Percentiles rank a stretch among this genome's conserved stretches.
These are phyloP conservation scores for Rhodotorula diobovata DNA, from an alignment of 768 basidiomycete species.

Conservation along the genomic window DNA sequence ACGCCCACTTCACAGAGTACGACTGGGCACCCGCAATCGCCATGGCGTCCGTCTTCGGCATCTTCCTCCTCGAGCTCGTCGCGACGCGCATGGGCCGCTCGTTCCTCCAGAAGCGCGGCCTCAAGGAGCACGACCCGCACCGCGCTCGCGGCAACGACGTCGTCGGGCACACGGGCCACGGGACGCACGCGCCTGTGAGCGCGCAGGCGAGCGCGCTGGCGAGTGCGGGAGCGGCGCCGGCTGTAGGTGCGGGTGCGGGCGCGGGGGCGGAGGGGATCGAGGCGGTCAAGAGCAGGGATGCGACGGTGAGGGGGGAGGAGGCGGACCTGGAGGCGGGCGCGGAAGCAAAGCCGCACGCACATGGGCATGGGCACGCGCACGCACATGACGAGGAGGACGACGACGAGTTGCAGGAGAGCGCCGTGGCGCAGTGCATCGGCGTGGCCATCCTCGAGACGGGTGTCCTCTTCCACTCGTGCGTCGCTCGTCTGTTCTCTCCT, in stretches of 20 bases:
- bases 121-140: slow-evolving; percentile 65
- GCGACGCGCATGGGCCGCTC: slow-evolving; percentile 82
- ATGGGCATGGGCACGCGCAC: not conserved
- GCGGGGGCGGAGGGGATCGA: not conserved
- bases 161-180: slow-evolving; percentile 21
- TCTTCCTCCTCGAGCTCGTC: slow-evolving; percentile 78
- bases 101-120: slow-evolving; percentile 63
- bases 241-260: not conserved
- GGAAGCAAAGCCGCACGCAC: not conserved
- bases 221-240: not conserved
- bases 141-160: slow-evolving; percentile 33
- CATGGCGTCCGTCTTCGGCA: slow-evolving; percentile 70
- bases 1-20: slow-evolving; percentile 54
- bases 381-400: not conserved
- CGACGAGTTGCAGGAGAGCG: slow-evolving; percentile 16
- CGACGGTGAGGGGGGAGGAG: not conserved
- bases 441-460: slow-evolving; percentile 92
- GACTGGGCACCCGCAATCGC: slow-evolving; percentile 77
- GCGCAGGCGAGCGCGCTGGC: slow-evolving; percentile 4
- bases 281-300: not conserved
- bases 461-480: slow-evolving; percentile 59
- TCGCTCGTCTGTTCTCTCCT: too few relatives aligned
- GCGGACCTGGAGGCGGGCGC: not conserved
- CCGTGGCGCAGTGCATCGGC: slow-evolving; percentile 68
- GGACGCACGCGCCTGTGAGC: slow-evolving; percentile 27